phyloP scores from a whole-genome alignment of 73 alveolate genomes.

The Symbiodinium natans region DNA sequence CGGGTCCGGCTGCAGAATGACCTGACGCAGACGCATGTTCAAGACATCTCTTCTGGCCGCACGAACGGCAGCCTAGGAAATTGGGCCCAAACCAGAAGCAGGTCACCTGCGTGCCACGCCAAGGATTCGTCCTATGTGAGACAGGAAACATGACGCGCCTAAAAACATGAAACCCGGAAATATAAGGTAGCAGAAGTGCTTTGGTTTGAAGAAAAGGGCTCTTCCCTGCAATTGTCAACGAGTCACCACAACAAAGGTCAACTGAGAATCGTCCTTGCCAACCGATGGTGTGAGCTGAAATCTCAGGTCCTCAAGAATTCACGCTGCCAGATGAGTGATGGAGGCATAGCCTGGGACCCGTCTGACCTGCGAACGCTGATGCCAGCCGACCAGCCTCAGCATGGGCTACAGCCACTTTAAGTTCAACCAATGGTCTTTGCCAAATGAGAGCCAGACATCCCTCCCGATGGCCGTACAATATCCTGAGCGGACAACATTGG shows the following conservation, averaged over 20 bases:
- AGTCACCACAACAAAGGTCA: background rate
- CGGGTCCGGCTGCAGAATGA: conserved; percentile 48
- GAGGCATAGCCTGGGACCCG: background rate
- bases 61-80: background rate
- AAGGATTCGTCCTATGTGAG: conserved; percentile 14
- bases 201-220: too few relatives aligned
- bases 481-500: conserved; percentile 31
- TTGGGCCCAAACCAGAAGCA: conserved; percentile 8
- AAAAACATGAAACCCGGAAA: too few relatives aligned
- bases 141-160: too few relatives aligned
- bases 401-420: too few relatives aligned
- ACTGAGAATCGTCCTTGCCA: background rate
- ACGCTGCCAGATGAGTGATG: background rate
- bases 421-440: too few relatives aligned
- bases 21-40: background rate
- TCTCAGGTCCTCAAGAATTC: background rate
- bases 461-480: conserved; percentile 13
- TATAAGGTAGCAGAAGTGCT: too few relatives aligned
- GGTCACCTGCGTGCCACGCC: conserved; percentile 53
- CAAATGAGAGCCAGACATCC: background rate
- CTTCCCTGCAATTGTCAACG: background rate
- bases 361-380: conserved; percentile 4
- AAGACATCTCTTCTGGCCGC: background rate
- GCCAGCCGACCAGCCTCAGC: conserved; percentile 77
- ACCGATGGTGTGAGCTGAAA: background rate